Evolutionary conservation across 2,329 filamentous ascomycete genomes (phyloP).

Genomic region (Ceratocystis huliohia): DNA sequence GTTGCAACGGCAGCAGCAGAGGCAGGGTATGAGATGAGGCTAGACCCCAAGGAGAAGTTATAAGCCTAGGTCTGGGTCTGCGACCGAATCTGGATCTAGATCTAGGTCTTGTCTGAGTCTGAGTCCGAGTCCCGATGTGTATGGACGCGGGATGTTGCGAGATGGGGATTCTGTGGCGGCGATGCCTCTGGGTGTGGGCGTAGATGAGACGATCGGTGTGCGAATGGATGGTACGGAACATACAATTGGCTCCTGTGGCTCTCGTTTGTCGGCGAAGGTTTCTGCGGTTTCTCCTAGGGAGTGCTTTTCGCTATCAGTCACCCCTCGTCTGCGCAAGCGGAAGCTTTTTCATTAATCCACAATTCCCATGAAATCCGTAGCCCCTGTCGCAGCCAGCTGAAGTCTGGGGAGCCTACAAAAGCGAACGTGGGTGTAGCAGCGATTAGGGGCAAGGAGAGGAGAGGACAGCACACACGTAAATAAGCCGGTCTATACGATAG

Average conservation of each 20-base stretch:
- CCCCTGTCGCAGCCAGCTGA: slow-evolving; percentile 7
- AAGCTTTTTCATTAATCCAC: slow-evolving; percentile 2
- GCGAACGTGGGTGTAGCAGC: neutral
- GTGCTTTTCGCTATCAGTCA: neutral
- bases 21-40: too few species aligned
- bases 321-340: slow-evolving; percentile 2
- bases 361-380: slow-evolving; percentile 3
- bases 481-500: neutral
- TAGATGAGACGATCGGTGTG: too few species aligned
- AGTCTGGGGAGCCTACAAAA: neutral
- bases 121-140: too few species aligned
- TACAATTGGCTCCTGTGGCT: neutral
- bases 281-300: neutral
- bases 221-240: neutral
- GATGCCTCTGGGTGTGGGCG: neutral
- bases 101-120: too few species aligned
- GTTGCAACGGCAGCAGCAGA: neutral
- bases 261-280: neutral
- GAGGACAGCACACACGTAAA: neutral
- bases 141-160: neutral
- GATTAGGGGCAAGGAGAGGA: neutral
- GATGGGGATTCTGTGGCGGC: neutral
- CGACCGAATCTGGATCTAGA: too few species aligned
- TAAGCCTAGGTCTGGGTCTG: too few species aligned
- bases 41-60: neutral